A percentile compares a stretch with the other conserved stretches of the same genome.
Conservation (phyloP, 208 protist genomes). For the Endotrypanum monterogeii region DNA sequence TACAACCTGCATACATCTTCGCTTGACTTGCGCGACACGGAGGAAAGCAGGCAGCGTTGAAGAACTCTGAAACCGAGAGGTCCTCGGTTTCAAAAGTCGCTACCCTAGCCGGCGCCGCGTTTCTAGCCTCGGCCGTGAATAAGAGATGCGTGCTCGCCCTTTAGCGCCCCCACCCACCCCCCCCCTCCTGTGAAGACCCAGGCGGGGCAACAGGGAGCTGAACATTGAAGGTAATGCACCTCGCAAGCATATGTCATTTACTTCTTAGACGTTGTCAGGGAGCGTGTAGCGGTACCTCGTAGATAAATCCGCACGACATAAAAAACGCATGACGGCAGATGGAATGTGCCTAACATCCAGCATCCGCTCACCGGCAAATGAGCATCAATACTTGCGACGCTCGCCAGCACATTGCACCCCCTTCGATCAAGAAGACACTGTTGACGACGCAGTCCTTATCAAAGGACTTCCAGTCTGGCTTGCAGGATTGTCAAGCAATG, state of each 20-base stretch:
- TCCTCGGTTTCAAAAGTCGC: no score
- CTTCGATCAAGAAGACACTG: background rate
- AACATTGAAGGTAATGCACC: conserved; percentile 5
- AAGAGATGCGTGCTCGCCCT: background rate
- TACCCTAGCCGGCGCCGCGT: background rate
- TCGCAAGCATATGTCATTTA: conserved; percentile 1
- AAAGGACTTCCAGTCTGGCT: background rate
- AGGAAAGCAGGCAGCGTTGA: background rate
- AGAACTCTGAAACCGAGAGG: background rate
- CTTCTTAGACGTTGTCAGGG: conserved; percentile 15
- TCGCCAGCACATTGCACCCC: conserved; percentile 9
- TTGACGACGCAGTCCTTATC: background rate
- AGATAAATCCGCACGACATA: background rate
- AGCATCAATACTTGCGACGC: conserved; percentile 11
- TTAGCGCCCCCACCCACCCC: background rate
- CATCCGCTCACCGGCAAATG: conserved; percentile 18
- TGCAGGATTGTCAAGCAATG: conserved; percentile 22
- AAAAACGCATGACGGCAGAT: no score
- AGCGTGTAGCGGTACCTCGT: conserved; percentile 19
- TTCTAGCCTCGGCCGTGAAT: background rate
- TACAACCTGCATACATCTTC: background rate
- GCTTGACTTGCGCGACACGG: background rate
- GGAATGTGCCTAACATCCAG: conserved; percentile 2
- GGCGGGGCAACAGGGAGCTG: background rate
- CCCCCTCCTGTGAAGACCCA: conserved; percentile 5